Conservation (phyloP, 2,329 filamentous ascomycete species). For the Alternaria hordeiaustralica region DNA sequence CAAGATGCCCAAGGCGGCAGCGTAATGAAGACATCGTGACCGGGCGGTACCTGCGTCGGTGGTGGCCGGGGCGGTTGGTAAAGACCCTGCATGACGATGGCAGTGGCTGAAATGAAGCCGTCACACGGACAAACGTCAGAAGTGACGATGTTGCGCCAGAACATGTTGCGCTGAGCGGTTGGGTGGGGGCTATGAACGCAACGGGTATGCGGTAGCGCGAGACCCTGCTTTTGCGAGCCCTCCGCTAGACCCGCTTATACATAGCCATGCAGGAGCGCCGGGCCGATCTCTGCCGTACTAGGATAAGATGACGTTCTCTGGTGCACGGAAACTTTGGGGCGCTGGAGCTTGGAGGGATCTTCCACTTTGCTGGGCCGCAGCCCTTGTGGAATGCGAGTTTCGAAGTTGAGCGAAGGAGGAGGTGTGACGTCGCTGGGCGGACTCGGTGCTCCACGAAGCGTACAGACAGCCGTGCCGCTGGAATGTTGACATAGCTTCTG, state of each 20-base stretch:
- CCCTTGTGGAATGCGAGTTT: slow-evolving; percentile 10
- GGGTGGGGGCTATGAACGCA: slow-evolving; percentile 17
- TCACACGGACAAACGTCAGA: slow-evolving; percentile 24
- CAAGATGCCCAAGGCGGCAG: not conserved
- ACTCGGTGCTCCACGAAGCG: not conserved
- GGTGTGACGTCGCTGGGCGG: slow-evolving; percentile 10
- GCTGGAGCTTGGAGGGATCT: slow-evolving; percentile 11
- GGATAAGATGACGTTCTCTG: slow-evolving; percentile 23
- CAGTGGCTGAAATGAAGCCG: slow-evolving; percentile 19
- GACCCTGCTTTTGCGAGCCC: slow-evolving; percentile 23
- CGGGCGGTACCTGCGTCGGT: slow-evolving; percentile 25
- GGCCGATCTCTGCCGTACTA: slow-evolving; percentile 13
- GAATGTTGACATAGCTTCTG: not conserved
- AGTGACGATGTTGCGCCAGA: slow-evolving; percentile 25
- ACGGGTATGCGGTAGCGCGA: slow-evolving; percentile 15
- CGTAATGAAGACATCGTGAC: slow-evolving; percentile 12
- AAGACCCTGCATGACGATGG: slow-evolving; percentile 5
- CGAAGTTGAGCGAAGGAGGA: not conserved
- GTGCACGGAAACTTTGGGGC: slow-evolving; percentile 13
- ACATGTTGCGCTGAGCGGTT: slow-evolving; percentile 8
- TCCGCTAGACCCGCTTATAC: slow-evolving; percentile 4
- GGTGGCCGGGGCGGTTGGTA: not conserved
- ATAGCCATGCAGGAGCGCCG: slow-evolving; percentile 1
- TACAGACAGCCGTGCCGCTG: not conserved
- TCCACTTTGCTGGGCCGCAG: slow-evolving; percentile 19